Base-by-base conservation (phyloP, 1,139 yeast genomes). In the Suhomyces yuchorum region DNA sequence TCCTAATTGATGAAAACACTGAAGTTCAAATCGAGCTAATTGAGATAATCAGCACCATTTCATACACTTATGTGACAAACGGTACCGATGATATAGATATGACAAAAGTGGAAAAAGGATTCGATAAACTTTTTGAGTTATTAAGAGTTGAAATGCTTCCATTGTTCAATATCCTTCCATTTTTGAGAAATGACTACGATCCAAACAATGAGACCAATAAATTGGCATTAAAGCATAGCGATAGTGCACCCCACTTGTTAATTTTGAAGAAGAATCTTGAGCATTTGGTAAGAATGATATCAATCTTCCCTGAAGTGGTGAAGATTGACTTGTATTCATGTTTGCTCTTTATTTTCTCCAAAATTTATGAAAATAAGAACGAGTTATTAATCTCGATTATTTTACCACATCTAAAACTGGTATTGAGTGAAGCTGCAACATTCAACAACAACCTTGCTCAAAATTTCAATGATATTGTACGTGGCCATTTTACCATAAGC, bases 71-170 rank as follows among this genome's bases (percentile, higher is more conserved):
- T 54, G 49, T 63, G 33, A 50, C 53, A 5, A 33, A 40, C 3
- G 44, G 34, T 3, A n/a, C 24, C 6, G 11, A 20, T 9, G 38
- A 30, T 4, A 14, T 37, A 15, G 35, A 57, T 4, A 35, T 50
- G 9, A 59, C 56, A 15, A 70, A 71, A 35, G 67, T 82, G 22
- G 77, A 78, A 18, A 77, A 76, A 30, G 81, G 82, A 42, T 85
- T 87, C 49, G 96, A 88, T 56, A 90, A 88, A 58, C 69, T 89
- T 43, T 89, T 91, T 62, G 97, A 92, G 60, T 72, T 92, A 33
- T 70, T 90, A 40, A 75, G 96, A 55, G 77, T 91, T n/a, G 80
- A 81, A 17, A 76, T 87, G 75, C 72, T 85, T 24, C 85, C 90
- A 0, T 68, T 89, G 14, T 78, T 84, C 37, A 74, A 75, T 35